Conservation (phyloP, 192 early-diverging fungal genomes). For the Coemansia sp. region DNA sequence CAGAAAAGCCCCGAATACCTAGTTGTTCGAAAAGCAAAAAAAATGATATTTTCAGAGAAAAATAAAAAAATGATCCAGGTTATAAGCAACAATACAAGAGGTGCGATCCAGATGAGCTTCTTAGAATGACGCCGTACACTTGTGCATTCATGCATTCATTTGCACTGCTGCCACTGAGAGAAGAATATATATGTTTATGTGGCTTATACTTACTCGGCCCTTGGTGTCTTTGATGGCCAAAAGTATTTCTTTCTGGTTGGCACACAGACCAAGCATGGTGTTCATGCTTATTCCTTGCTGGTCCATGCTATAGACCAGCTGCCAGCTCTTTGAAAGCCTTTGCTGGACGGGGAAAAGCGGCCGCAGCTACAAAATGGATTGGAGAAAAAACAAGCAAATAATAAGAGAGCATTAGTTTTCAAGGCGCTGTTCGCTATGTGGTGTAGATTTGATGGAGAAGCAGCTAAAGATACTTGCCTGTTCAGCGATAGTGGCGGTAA, state of each 20-base stretch:
- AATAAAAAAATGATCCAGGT: not conserved
- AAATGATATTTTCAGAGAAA: too few relatives aligned
- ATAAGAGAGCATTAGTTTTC: not conserved
- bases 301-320: constrained; percentile 84
- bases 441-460: not conserved
- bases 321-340: constrained; percentile 73
- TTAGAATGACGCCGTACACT: not conserved
- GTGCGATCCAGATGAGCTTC: too few relatives aligned
- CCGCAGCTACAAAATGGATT: constrained; percentile 61
- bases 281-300: constrained; percentile 89
- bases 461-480: constrained; percentile 5
- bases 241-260: constrained; percentile 64
- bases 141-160: not conserved
- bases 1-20: constrained; percentile 80
- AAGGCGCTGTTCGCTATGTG: not conserved
- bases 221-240: constrained; percentile 66
- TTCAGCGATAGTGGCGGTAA: constrained; percentile 38
- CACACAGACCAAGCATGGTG: constrained; percentile 70
- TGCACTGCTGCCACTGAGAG: not conserved
- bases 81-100: not conserved
- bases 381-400: not conserved
- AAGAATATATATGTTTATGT: not conserved
- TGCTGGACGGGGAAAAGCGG: constrained; percentile 72
- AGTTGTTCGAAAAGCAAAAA: not conserved
- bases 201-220: constrained; percentile 25